phyloP scores from a whole-genome alignment of 495 filamentous ascomycete species.

The Penicillium bovifimosum region DNA sequence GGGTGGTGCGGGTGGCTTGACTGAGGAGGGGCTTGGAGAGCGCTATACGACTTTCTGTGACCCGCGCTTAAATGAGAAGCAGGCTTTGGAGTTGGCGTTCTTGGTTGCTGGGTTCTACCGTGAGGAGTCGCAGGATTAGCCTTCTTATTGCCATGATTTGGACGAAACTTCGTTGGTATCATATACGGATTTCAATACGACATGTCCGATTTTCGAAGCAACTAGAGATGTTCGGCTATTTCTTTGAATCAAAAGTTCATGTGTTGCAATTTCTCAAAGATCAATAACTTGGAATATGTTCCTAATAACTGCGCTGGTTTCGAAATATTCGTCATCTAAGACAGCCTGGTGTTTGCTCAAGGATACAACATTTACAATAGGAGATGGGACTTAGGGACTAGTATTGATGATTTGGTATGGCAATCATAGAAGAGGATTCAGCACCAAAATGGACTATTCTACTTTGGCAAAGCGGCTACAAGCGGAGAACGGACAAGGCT shows the following conservation, averaged over 20 bases:
- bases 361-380: too few species aligned
- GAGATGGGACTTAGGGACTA: too few species aligned
- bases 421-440: too few species aligned
- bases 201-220: not conserved
- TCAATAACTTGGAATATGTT: too few species aligned
- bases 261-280: not conserved
- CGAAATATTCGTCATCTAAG: too few species aligned
- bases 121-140: constrained; percentile 28
- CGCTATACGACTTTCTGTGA: constrained; percentile 96
- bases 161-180: not conserved
- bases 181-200: not conserved
- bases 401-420: too few species aligned
- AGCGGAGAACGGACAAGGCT: too few species aligned
- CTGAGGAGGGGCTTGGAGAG: constrained; percentile 76
- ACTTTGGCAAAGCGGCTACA: too few species aligned
- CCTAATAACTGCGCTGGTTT: too few species aligned
- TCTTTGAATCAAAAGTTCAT: not conserved
- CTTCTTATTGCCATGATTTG: not conserved
- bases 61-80: constrained; percentile 92
- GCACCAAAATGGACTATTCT: too few species aligned
- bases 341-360: too few species aligned
- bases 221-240: not conserved
- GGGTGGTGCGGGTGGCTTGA: constrained; percentile 81
- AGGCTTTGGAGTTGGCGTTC: constrained; percentile 92
- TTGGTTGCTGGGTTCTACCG: constrained; percentile 82